Conservation (phyloP, 2,329 filamentous ascomycete genomes). For the Epichloe elymi region DNA sequence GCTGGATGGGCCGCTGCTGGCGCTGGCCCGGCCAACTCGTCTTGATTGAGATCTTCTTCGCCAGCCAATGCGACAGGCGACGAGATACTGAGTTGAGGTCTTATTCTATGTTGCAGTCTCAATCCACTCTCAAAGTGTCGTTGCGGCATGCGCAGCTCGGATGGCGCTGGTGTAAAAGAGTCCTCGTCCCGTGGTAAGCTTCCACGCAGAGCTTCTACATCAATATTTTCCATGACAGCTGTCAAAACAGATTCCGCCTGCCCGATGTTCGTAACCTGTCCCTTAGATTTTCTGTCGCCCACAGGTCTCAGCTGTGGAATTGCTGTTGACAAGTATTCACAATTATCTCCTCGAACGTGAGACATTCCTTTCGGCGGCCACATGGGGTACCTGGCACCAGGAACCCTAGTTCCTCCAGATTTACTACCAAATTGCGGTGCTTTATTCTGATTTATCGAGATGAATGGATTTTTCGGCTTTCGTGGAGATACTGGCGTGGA, state of each 20-base stretch:
- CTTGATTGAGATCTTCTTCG: constrained; percentile 17
- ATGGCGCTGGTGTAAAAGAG: constrained; percentile 30
- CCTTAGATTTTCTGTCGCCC: constrained; percentile 34
- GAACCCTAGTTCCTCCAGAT: constrained; percentile 40
- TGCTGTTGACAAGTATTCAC: not conserved
- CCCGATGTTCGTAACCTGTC: constrained; percentile 27
- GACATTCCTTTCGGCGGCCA: constrained; percentile 56
- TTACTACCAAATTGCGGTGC: constrained; percentile 31
- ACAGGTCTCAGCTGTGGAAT: not conserved
- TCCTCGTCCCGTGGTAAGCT: constrained; percentile 20
- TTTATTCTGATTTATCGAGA: constrained; percentile 13
- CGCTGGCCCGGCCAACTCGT: constrained; percentile 19
- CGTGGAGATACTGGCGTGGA: constrained; percentile 42
- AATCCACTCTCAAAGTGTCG: constrained; percentile 46
- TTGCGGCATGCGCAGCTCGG: constrained; percentile 38
- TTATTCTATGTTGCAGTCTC: constrained; percentile 37
- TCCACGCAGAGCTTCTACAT: constrained; percentile 15
- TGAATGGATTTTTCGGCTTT: constrained; percentile 20
- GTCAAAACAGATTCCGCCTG: constrained; percentile 30
- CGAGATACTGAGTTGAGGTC: constrained; percentile 28
- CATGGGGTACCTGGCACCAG: constrained; percentile 51
- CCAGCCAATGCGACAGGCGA: constrained; percentile 2
- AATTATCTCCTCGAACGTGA: constrained; percentile 44
- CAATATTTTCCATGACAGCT: constrained; percentile 13
- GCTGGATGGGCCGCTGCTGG: constrained; percentile 37